Base-by-base conservation (phyloP, 2,329 filamentous ascomycete genomes). In the Talaromyces sp. region DNA sequence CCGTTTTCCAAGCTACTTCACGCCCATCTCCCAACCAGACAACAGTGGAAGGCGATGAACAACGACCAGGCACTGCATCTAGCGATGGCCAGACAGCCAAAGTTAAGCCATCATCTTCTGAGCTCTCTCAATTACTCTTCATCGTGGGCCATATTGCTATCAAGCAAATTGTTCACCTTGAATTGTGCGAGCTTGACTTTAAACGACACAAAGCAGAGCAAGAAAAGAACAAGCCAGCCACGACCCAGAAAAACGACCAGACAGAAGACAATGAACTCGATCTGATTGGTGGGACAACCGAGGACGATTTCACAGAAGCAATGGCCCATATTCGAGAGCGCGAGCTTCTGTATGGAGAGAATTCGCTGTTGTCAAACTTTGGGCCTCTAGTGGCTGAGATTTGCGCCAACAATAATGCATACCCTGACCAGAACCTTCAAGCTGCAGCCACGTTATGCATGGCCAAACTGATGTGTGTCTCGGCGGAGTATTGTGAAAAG, bases 391-490 rank as follows among this genome's bases (percentile, higher is more conserved):
- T 96, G 3, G 87, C 90, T 11, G 95, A 99, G 71, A 91, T 99
- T 60, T 98, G 95, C 77, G 89, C 90, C 65, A 96, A 96, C 76
- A 98, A 96, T 76, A 96, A 92, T 6, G 87, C 88, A 0, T 98
- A 98, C 77, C 87, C 88, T 60, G 92, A 97, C 76, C 88, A 89
- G 64, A 91, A 91, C 60, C 84, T 99, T 11, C 95, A 99, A 76
- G 91, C 92, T 24, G 91, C 96, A 46, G 93, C 95, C 11, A 96
- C 95, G 0, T 81, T 99, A 9, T 99, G 95, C 72, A 84, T 99
- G 70, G 93, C 93, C 4, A 99, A 99, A 80, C 86, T 99, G 63
- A 99, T 99, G 96, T 99, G 96, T 71, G 93, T 99, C 49, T 96
- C 91, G 68, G 89, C 90, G 5, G 92, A 98, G 75, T 99, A 97